Conservation (phyloP, 2,329 filamentous ascomycete genomes). For the Aspergillus texensis region DNA sequence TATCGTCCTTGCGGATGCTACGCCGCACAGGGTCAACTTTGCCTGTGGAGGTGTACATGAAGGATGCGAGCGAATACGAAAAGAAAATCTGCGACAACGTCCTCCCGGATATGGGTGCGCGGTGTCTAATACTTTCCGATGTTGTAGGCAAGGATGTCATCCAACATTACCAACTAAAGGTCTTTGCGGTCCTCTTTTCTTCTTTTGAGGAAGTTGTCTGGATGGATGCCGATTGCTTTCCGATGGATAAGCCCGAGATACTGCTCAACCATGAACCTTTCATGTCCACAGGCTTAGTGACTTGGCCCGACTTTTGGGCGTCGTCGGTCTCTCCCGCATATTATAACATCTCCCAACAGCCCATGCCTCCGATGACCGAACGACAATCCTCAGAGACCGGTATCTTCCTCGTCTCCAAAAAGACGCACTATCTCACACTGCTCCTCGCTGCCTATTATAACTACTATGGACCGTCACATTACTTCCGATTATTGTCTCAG, state of each 20-base stretch:
- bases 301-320: slow-evolving; percentile 59
- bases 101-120: slow-evolving; percentile 45
- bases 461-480: slow-evolving; percentile 39
- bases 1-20: slow-evolving; percentile 56
- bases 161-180: slow-evolving; percentile 58
- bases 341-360: slow-evolving; percentile 43
- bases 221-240: slow-evolving; percentile 61
- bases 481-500: slow-evolving; percentile 44
- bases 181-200: slow-evolving; percentile 60
- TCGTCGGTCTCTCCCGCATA: slow-evolving; percentile 48
- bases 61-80: slow-evolving; percentile 44
- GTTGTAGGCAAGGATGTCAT: slow-evolving; percentile 44
- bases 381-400: slow-evolving; percentile 43
- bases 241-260: slow-evolving; percentile 47
- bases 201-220: slow-evolving; percentile 62
- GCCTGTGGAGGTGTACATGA: slow-evolving; percentile 52
- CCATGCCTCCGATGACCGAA: slow-evolving; percentile 34
- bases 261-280: slow-evolving; percentile 58
- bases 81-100: slow-evolving; percentile 43
- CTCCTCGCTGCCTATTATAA: slow-evolving; percentile 43
- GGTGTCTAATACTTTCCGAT: slow-evolving; percentile 47
- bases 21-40: slow-evolving; percentile 54
- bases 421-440: slow-evolving; percentile 36
- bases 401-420: slow-evolving; percentile 40
- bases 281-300: slow-evolving; percentile 54